Conservation (phyloP, 805 yeast genomes). For the Nakazawaea populi region DNA sequence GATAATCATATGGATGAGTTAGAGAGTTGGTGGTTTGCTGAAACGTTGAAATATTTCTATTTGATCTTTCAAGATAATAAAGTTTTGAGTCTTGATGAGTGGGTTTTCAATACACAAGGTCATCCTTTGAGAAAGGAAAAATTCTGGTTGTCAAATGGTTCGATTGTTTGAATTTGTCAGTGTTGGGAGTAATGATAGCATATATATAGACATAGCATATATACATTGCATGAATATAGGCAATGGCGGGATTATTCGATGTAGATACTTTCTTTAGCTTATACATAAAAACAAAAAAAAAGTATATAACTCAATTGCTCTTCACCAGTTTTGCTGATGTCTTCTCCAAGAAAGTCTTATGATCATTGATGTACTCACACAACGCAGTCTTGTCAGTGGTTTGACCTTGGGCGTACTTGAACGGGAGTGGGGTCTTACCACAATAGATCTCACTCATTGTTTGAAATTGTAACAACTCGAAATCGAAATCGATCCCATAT, state of each 20-base stretch:
- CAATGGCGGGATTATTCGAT: too few species aligned
- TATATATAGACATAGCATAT: too few species aligned
- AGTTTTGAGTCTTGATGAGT: conserved; percentile 42
- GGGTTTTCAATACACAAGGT: conserved; percentile 56
- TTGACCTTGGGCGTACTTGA: conserved; percentile 17
- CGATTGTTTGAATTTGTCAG: too few species aligned
- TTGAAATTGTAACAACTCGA: conserved; percentile 55
- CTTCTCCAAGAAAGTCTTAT: conserved; percentile 33
- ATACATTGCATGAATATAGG: too few species aligned
- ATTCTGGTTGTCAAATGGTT: conserved; percentile 1
- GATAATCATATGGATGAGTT: conserved; percentile 25
- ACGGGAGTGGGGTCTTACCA: conserved; percentile 14
- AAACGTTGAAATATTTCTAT: conserved; percentile 52
- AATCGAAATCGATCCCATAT: conserved; percentile 37
- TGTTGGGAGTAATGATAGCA: too few species aligned
- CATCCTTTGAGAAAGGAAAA: conserved; percentile 40
- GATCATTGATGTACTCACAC: conserved; percentile 45
- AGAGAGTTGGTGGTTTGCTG: conserved; percentile 53
- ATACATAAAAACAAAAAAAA: too few species aligned
- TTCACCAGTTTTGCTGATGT: conserved; percentile 8
- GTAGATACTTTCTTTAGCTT: too few species aligned
- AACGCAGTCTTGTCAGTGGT: conserved; percentile 23
- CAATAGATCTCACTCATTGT: conserved; percentile 37
- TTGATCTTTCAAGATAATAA: conserved; percentile 39
- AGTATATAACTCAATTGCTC: neutral